These are phyloP conservation scores for Podospora fimiseda DNA, from an alignment of 495 filamentous ascomycete species.

Conservation along the genomic window DNA sequence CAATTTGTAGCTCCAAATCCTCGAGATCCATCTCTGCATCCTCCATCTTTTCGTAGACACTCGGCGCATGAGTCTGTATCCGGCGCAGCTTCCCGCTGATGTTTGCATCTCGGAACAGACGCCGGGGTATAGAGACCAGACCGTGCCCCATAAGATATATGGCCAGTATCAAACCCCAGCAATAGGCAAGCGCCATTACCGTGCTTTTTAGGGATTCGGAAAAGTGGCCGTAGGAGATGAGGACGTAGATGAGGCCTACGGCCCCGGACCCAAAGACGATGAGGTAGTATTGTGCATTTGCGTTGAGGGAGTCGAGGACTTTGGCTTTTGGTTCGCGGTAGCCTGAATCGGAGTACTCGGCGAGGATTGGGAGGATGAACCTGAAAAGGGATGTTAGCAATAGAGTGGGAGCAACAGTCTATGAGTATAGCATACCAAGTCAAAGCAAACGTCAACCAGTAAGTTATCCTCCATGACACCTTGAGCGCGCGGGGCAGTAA, in stretches of 20 bases:
- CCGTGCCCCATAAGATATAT: conserved; percentile 98
- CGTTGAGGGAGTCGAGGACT: conserved; percentile 72
- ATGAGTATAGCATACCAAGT: conserved; percentile 61
- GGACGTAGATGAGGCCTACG: conserved; percentile 75
- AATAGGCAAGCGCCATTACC: conserved; percentile 88
- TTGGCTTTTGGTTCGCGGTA: conserved; percentile 78
- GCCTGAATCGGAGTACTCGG: conserved; percentile 88
- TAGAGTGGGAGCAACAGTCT: not conserved
- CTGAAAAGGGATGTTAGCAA: conserved; percentile 33
- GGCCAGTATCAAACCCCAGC: conserved; percentile 82
- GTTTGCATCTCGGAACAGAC: conserved; percentile 68
- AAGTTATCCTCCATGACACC: conserved; percentile 86
- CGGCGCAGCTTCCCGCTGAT: conserved; percentile 63
- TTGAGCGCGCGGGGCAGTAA: conserved; percentile 62
- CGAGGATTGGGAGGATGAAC: conserved; percentile 88
- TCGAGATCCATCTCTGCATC: conserved; percentile 78
- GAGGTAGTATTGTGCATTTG: conserved; percentile 82
- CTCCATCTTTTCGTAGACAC: conserved; percentile 76
- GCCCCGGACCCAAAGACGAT: conserved; percentile 65
- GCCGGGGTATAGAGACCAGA: conserved; percentile 81
- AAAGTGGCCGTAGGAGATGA: conserved; percentile 60
- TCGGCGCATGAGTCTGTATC: conserved; percentile 73
- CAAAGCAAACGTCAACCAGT: conserved; percentile 92
- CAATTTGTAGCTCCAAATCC: conserved; percentile 71
- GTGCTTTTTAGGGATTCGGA: conserved; percentile 63